Evolutionary conservation across 805 yeast species (phyloP), one percentile per base, ranked within the genome.

Genomic region (Maudiozyma barnettii): DNA sequence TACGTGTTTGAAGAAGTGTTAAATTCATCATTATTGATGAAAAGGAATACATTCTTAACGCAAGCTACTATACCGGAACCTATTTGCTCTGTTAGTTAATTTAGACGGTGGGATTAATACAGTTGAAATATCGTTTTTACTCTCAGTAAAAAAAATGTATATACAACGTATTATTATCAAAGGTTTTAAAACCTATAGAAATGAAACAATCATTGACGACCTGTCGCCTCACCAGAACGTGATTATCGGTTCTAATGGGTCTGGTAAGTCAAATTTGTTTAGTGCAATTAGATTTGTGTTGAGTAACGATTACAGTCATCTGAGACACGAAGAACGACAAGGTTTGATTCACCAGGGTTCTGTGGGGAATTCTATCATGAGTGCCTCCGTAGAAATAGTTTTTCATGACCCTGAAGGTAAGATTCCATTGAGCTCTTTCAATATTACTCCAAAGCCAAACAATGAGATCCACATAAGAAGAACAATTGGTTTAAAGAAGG

Each of bases 231-330:
- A 79, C 46, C 84, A 82, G 59, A 91, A 91, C 66, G 95, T 91
- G 19, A 80, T 84, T 14, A 88, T 90, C 30, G 97, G 97, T 2
- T 70, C 95, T 44, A 90, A 90, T 66, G 97, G 97, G n/a, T 85
- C 96, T 8, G 99, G 99, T 8, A 91, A 93, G 63, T 86, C 96
- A 38, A 91, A 93, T 64, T 84, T 91, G 67, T 93, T 91, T 64
- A 89, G 96, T 14, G 98, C 99, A 10, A 84, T 91, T 48, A 72
- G 97, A 51, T 93, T 90, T 67, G 97, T 89, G 10, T 65, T 93
- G 19, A 82, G 95, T 41, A 97, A 91, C 61, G 95, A 91, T 31
- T 87, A 85, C 62, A 82, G 86, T 2, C 84, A 87, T 60, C 75
- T 90, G 81, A 72, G 82, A 21, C 70, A 91, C 53, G 95, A 88